These are phyloP conservation scores for Elongisporangium undulatum DNA, from an alignment of 352 stramenopile genomes.

Conservation along the genomic window DNA sequence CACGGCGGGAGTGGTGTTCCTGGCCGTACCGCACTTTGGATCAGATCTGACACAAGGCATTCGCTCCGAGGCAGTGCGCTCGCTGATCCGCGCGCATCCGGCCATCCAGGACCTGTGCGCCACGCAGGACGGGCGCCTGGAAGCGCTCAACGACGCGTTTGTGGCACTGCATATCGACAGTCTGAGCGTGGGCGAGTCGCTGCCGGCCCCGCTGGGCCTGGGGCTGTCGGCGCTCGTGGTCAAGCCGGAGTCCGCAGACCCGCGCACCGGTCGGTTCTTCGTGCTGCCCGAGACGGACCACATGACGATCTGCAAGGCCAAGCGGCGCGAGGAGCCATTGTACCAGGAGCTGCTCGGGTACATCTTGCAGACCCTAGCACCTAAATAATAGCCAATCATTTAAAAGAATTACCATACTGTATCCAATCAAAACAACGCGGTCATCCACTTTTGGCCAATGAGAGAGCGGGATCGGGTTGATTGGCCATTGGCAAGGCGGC, in stretches of 20 bases:
- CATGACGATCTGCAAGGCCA: slow-evolving; percentile 88
- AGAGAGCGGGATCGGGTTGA: background rate
- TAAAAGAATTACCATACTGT: background rate
- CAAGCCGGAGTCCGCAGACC: slow-evolving; percentile 68
- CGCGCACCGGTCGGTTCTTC: slow-evolving; percentile 63
- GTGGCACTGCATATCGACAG: slow-evolving; percentile 59
- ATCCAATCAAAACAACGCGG: background rate
- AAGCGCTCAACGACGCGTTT: slow-evolving; percentile 66
- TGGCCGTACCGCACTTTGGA: slow-evolving; percentile 82
- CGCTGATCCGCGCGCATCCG: slow-evolving; percentile 69
- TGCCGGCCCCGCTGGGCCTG: slow-evolving; percentile 54
- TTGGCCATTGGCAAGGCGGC: background rate
- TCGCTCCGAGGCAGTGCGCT: slow-evolving; percentile 60
- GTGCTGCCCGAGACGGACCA: slow-evolving; percentile 60
- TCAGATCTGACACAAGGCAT: slow-evolving; percentile 65
- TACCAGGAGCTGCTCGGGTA: slow-evolving; percentile 55
- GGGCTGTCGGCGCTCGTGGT: slow-evolving; percentile 75
- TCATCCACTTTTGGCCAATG: background rate
- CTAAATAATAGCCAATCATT: background rate
- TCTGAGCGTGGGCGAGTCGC: slow-evolving; percentile 66
- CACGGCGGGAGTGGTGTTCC: slow-evolving; percentile 66
- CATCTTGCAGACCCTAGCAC: slow-evolving; percentile 11
- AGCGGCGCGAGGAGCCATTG: slow-evolving; percentile 49
- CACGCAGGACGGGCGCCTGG: slow-evolving; percentile 40
- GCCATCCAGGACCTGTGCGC: slow-evolving; percentile 64